phyloP scores from a whole-genome alignment of 2,329 filamentous ascomycete genomes.

The Exophiala sp. region DNA sequence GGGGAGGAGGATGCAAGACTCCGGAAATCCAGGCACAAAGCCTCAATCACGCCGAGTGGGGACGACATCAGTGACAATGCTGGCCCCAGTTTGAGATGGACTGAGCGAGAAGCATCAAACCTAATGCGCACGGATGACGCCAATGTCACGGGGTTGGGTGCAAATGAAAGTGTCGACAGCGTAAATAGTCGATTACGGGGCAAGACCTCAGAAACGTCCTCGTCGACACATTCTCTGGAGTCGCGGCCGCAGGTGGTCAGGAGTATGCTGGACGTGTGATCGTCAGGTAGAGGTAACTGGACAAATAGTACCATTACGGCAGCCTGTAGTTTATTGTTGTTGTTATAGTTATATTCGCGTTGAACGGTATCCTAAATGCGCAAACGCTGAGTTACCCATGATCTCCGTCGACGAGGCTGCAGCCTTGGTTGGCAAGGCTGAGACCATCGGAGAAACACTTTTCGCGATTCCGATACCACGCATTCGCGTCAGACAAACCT shows the following conservation, averaged over 20 bases:
- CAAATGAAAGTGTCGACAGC: constrained; percentile 4
- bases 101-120: not conserved
- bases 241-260: constrained; percentile 33
- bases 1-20: constrained; percentile 10
- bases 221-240: constrained; percentile 20
- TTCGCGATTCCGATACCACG: constrained; percentile 1
- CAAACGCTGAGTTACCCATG: too few relatives aligned
- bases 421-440: constrained; percentile 2
- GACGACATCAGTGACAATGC: not conserved
- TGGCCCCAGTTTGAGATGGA: not conserved
- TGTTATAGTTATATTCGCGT: too few relatives aligned
- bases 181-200: constrained; percentile 5
- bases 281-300: not conserved
- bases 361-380: too few relatives aligned
- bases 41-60: too few relatives aligned
- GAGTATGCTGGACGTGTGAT: constrained; percentile 41
- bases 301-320: not conserved
- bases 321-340: too few relatives aligned
- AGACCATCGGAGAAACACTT: constrained; percentile 1
- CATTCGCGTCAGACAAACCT: not conserved
- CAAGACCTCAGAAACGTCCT: constrained; percentile 4
- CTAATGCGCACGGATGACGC: not conserved
- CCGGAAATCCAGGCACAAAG: constrained; percentile 1
- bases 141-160: not conserved
- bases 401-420: not conserved